A percentile compares a stretch with the other conserved stretches of the same genome.
These are phyloP conservation scores for Auriscalpium microsporum DNA, from an alignment of 768 basidiomycete genomes.

Conservation along the genomic window DNA sequence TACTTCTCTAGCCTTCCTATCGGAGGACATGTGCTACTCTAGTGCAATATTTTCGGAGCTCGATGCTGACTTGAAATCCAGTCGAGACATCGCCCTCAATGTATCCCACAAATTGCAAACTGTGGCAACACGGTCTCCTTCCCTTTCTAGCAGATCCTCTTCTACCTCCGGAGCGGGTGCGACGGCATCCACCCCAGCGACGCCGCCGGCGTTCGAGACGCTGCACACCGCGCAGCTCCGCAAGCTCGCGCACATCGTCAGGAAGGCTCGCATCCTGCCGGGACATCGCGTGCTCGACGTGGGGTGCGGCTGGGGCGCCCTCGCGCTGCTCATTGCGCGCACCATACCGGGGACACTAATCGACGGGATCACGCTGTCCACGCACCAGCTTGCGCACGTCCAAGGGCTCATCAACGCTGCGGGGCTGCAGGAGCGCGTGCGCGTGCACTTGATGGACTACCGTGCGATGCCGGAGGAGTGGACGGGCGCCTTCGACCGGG, in stretches of 20 bases:
- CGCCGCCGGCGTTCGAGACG: neutral
- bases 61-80: slow-evolving; percentile 19
- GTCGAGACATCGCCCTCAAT: too few species aligned
- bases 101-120: neutral
- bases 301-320: slow-evolving; percentile 41
- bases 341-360: slow-evolving; percentile 22
- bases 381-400: slow-evolving; percentile 35
- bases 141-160: neutral
- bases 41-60: slow-evolving; percentile 31
- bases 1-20: slow-evolving; percentile 17
- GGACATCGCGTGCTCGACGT: slow-evolving; percentile 41
- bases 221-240: slow-evolving; percentile 31
- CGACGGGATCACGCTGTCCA: slow-evolving; percentile 41
- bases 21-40: slow-evolving; percentile 36
- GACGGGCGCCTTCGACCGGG: slow-evolving; percentile 52
- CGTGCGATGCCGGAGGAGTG: slow-evolving; percentile 32
- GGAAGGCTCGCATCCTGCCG: slow-evolving; percentile 31
- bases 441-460: slow-evolving; percentile 41
- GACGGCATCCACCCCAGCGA: too few species aligned
- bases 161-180: neutral
- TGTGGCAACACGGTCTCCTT: neutral
- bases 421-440: slow-evolving; percentile 29
- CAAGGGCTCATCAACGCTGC: slow-evolving; percentile 31
- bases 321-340: slow-evolving; percentile 27
- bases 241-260: slow-evolving; percentile 34